Evolutionary conservation across 2,329 filamentous ascomycete genomes (phyloP).

Genomic region (Aspergillus aculeatus): DNA sequence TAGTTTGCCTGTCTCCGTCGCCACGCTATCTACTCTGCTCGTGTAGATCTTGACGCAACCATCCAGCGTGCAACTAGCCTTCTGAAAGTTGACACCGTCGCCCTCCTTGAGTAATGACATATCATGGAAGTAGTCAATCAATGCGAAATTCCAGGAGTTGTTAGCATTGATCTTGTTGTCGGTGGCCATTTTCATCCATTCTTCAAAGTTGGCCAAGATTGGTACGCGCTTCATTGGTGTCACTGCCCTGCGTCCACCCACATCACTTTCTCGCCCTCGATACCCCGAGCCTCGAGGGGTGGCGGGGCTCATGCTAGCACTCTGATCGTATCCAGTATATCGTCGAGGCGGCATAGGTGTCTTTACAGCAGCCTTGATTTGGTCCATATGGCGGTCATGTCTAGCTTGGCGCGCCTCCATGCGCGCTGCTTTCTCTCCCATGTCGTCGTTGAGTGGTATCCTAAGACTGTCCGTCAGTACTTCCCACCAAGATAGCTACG

Average conservation of each 20-base stretch:
- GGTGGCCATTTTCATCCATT: slow-evolving; percentile 99
- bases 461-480: slow-evolving; percentile 47
- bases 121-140: slow-evolving; percentile 99
- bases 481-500: neutral
- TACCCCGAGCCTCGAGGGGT: slow-evolving; percentile 47
- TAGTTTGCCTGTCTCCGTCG: slow-evolving; percentile 93
- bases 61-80: slow-evolving; percentile 94
- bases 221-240: slow-evolving; percentile 96
- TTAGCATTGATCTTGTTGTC: slow-evolving; percentile 98
- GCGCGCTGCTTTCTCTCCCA: slow-evolving; percentile 83
- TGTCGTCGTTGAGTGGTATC: slow-evolving; percentile 95
- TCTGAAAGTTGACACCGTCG: slow-evolving; percentile 97
- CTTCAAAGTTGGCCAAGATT: slow-evolving; percentile 95
- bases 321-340: slow-evolving; percentile 37
- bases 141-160: slow-evolving; percentile 99
- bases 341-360: slow-evolving; percentile 44
- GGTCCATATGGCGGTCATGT: slow-evolving; percentile 87
- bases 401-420: slow-evolving; percentile 83
- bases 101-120: slow-evolving; percentile 97
- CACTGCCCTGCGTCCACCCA: slow-evolving; percentile 68
- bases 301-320: slow-evolving; percentile 46
- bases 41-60: slow-evolving; percentile 99
- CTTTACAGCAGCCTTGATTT: slow-evolving; percentile 73
- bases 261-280: slow-evolving; percentile 46
- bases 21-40: slow-evolving; percentile 95